Evolutionary conservation across 2,329 filamentous ascomycete genomes (phyloP).

Genomic region (Alternaria arborescens): DNA sequence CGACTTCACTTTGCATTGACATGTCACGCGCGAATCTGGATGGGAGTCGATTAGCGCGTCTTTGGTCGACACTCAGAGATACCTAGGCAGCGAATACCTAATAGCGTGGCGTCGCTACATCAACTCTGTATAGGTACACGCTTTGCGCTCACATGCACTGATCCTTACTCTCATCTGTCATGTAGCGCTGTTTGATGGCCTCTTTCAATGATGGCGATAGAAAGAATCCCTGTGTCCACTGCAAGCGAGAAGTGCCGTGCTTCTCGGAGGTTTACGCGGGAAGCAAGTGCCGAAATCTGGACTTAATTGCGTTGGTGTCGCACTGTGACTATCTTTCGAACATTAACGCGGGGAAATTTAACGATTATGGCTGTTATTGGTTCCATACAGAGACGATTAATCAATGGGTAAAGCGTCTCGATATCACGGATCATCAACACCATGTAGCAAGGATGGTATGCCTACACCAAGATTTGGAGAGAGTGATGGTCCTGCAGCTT

Average conservation of each 20-base stretch:
- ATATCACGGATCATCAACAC: conserved; percentile 7
- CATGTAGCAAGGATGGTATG: conserved; percentile 4
- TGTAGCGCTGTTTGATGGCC: not conserved
- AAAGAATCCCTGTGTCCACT: not conserved
- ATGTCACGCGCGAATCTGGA: not conserved
- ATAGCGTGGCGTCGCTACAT: not conserved
- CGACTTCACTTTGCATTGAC: conserved; percentile 1
- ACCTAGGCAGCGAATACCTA: not conserved
- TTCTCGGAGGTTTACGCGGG: conserved; percentile 9
- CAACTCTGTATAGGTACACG: not conserved
- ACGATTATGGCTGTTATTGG: conserved; percentile 10
- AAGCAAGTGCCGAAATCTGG: conserved; percentile 16
- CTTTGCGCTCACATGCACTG: not conserved
- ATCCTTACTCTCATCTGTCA: not conserved
- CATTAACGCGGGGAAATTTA: not conserved
- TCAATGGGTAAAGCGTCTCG: conserved; percentile 17
- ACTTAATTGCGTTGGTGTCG: conserved; percentile 2
- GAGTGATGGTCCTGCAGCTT: not conserved
- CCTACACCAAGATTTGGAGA: not conserved
- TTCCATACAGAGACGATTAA: conserved; percentile 6
- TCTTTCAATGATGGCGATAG: not conserved
- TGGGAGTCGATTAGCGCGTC: not conserved
- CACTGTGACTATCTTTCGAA: conserved; percentile 1
- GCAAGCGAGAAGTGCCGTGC: conserved; percentile 5
- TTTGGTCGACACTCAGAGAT: not conserved